These are phyloP conservation scores for Cyberlindnera mycetangii DNA, from an alignment of 805 yeast genomes.

Conservation along the genomic window DNA sequence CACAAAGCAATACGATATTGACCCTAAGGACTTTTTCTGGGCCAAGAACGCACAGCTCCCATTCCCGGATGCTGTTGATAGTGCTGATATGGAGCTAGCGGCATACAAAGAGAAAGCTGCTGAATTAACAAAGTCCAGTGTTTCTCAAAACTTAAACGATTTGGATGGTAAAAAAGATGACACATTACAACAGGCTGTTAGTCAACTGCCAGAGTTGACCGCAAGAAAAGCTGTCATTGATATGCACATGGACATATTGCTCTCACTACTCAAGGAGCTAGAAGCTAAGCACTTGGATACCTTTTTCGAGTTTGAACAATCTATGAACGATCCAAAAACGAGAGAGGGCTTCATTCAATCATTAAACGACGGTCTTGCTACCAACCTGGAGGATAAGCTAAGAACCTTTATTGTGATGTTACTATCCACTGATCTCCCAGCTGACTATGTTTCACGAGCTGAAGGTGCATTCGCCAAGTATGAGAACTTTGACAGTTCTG, in stretches of 20 bases:
- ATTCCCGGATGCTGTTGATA: slow-evolving; percentile 98
- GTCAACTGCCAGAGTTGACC: slow-evolving; percentile 88
- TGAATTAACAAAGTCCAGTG: slow-evolving; percentile 75
- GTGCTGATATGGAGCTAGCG: slow-evolving; percentile 80
- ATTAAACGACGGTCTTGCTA: slow-evolving; percentile 45
- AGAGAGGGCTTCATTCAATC: slow-evolving; percentile 59
- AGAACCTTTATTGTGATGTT: slow-evolving; percentile 84
- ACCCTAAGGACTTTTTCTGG: slow-evolving; percentile 95
- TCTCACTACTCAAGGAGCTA: slow-evolving; percentile 75
- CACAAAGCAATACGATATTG: slow-evolving; percentile 76
- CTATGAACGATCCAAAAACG: slow-evolving; percentile 53
- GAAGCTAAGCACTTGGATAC: slow-evolving; percentile 87
- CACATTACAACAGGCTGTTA: slow-evolving; percentile 77
- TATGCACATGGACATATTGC: slow-evolving; percentile 94
- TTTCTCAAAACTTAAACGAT: slow-evolving; percentile 67
- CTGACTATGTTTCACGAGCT: slow-evolving; percentile 54
- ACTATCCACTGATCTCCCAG: slow-evolving; percentile 48
- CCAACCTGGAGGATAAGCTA: slow-evolving; percentile 77
- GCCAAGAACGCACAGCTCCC: slow-evolving; percentile 76
- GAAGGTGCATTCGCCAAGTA: slow-evolving; percentile 55
- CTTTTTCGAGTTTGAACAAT: slow-evolving; percentile 92
- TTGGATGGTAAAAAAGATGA: slow-evolving; percentile 58
- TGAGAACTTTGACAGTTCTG: slow-evolving; percentile 57
- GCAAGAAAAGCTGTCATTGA: slow-evolving; percentile 85
- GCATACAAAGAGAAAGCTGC: slow-evolving; percentile 84